A percentile compares a stretch with the other conserved stretches of the same genome.
These are phyloP conservation scores for Xylaria sp. DNA, from an alignment of 2,329 filamentous ascomycete species.

Conservation along the genomic window DNA sequence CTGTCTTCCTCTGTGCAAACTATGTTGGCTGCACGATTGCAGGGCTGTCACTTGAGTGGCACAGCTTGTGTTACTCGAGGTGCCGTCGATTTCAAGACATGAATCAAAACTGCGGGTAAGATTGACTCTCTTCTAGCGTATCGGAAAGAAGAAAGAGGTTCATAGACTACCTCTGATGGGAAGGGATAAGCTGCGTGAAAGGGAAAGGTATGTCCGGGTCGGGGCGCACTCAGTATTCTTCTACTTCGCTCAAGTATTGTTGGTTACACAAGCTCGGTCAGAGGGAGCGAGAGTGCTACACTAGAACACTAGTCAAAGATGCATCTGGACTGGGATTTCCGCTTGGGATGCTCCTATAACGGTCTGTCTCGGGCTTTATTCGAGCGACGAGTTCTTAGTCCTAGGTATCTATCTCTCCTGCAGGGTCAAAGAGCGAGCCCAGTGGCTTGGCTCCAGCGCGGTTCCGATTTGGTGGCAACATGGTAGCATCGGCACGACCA, in stretches of 20 bases:
- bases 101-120: not conserved
- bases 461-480: conserved; percentile 16
- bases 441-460: conserved; percentile 17
- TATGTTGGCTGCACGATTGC: not conserved
- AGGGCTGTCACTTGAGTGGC: not conserved
- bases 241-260: not conserved
- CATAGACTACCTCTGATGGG: not conserved
- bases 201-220: not conserved
- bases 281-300: not conserved
- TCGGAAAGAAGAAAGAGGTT: not conserved
- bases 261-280: not conserved
- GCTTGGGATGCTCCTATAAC: not conserved
- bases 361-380: conserved; percentile 11
- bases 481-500: conserved; percentile 15
- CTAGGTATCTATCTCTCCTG: not conserved
- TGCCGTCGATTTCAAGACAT: not conserved
- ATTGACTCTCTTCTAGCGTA: not conserved
- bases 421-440: conserved; percentile 7
- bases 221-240: not conserved
- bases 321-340: not conserved
- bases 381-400: not conserved
- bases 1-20: not conserved
- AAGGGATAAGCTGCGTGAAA: not conserved
- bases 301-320: not conserved
- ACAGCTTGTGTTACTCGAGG: not conserved